phyloP scores from a whole-genome alignment of 1,284 basidiomycete genomes.

The Inonotus hispidus region DNA sequence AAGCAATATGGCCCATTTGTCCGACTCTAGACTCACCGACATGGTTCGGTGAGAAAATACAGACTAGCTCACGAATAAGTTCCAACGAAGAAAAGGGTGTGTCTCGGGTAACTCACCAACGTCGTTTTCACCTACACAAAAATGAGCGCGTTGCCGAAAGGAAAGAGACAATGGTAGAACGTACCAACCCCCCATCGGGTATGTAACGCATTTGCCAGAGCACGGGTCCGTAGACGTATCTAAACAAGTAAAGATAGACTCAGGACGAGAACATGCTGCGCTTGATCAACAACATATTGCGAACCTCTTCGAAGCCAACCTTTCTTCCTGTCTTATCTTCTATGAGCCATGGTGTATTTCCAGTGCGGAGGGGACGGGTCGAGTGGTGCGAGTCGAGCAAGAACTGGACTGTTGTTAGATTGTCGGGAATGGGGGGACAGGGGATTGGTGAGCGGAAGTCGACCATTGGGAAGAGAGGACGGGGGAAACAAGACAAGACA shows the following conservation, averaged over 20 bases:
- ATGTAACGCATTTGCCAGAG: constrained; percentile 57
- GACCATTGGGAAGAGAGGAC: constrained; percentile 29
- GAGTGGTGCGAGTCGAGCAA: constrained; percentile 54
- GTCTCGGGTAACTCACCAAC: constrained; percentile 41
- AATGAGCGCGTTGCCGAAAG: neutral
- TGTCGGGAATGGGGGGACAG: constrained; percentile 55
- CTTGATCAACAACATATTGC: constrained; percentile 15
- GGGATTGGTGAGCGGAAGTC: constrained; percentile 39
- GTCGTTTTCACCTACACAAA: constrained; percentile 31
- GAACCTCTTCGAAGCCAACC: constrained; percentile 46
- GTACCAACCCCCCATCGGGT: constrained; percentile 43
- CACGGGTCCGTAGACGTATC: constrained; percentile 47
- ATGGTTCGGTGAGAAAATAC: constrained; percentile 65
- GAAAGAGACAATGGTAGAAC: constrained; percentile 13
- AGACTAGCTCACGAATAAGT: constrained; percentile 37
- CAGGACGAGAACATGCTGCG: neutral
- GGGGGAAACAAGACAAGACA: neutral
- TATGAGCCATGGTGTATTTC: constrained; percentile 53
- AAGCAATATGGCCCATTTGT: neutral
- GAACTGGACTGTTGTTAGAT: constrained; percentile 72
- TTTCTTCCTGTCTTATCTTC: constrained; percentile 53
- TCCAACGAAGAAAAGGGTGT: neutral
- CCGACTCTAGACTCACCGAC: constrained; percentile 38
- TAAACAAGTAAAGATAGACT: constrained; percentile 22
- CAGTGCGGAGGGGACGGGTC: constrained; percentile 39